Base-by-base conservation (phyloP, 106 monocot genomes). In the Acorus calamus region DNA sequence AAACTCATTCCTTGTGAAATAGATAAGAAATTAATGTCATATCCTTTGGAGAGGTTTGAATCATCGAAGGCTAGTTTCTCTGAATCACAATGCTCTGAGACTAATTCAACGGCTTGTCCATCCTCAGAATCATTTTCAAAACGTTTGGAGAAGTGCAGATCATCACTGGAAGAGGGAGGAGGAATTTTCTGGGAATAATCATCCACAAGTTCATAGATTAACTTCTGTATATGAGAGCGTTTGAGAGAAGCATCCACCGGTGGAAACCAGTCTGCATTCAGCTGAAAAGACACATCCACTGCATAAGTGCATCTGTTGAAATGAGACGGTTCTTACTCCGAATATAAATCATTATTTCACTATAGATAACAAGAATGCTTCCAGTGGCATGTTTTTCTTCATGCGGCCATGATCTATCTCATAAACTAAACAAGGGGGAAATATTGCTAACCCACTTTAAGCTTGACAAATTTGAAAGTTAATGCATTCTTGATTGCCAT, bases 191-290 rank as follows among this genome's bases (percentile, higher is more conserved):
- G 79, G 65, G 63, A 63, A 6, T 63, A 7, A 47, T 79, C 67
- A 6, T 66, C 63, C 10, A 82, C 56, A 66, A 88, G 77, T 8
- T 92, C 72, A 50, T 77, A 78, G 43, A 92, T 72, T 46, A 92
- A 51, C 57, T 82, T 88, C 42, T 77, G 71, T 53, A 92, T 85
- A 8, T 80, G 9, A 65, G 74, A 70, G 7, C 92, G 81, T 57
- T 92, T 92, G 41, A 64, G 69, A 66, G 88, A 92, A 64, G 88
- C 92, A 60, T 88, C 92, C 41, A 82, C 76, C 65, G 92, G 92
- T 50, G 71, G 60, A 66, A 92, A 92, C 92, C 92, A 92, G 60
- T 88, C 75, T 3, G 10, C 52, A 55, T 48, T 80, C 45, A 92
- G 85, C 92, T 92, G 75, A 44, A 78, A 81, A 69, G 11, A 28